Conservation (phyloP, 208 protist genomes). For the Leishmania aethiopica region DNA sequence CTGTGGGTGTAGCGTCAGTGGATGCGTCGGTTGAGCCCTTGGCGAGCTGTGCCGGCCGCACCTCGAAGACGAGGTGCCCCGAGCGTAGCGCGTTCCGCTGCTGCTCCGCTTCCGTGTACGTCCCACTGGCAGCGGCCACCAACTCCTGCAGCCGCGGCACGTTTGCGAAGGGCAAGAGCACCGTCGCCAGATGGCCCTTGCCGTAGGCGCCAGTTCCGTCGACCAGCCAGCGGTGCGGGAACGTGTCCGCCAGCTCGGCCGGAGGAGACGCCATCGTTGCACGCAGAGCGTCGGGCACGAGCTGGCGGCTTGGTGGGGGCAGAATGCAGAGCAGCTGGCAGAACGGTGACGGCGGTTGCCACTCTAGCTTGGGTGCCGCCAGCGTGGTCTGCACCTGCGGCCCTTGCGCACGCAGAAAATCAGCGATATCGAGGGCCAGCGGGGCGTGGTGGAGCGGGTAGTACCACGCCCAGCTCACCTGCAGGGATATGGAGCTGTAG, state of each 20-base stretch:
- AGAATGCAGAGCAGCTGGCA: constrained; percentile 83
- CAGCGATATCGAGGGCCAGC: constrained; percentile 65
- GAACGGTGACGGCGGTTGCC: constrained; percentile 52
- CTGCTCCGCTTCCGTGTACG: constrained; percentile 46
- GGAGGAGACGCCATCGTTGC: constrained; percentile 49
- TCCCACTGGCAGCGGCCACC: constrained; percentile 19
- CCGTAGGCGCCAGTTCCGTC: constrained; percentile 64
- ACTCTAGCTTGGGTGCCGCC: constrained; percentile 38
- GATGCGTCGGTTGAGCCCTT: background rate
- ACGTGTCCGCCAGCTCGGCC: constrained; percentile 48
- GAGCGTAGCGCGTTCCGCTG: constrained; percentile 23
- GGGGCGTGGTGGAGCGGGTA: constrained; percentile 82
- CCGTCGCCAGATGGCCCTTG: constrained; percentile 70
- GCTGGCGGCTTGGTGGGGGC: constrained; percentile 51
- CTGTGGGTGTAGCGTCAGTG: background rate
- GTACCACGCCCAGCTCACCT: constrained; percentile 82
- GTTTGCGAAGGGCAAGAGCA: constrained; percentile 78
- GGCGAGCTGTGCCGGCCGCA: background rate
- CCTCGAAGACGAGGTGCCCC: constrained; percentile 40
- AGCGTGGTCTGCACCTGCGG: constrained; percentile 39
- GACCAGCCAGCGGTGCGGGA: constrained; percentile 66
- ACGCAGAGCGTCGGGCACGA: constrained; percentile 59
- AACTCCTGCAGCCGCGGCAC: constrained; percentile 39
- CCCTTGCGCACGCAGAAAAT: constrained; percentile 45
- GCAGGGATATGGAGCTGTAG: constrained; percentile 58